phyloP scores from a whole-genome alignment of 345 rosid species.

The Pistacia vera region DNA sequence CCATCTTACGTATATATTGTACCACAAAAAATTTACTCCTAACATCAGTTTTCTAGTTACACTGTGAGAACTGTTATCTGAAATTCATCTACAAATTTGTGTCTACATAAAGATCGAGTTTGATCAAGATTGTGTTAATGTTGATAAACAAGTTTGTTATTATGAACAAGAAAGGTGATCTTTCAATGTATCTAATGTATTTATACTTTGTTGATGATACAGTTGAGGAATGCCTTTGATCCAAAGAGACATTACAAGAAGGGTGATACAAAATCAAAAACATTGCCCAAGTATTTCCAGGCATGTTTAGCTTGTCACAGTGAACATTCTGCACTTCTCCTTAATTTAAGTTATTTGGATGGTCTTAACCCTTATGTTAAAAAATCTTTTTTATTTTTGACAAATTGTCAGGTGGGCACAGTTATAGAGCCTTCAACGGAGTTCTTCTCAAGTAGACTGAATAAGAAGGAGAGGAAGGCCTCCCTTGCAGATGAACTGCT shows the following conservation, averaged over 20 bases:
- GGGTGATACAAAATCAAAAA: constrained; percentile 55
- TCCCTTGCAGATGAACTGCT: constrained; percentile 86
- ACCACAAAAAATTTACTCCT: neutral
- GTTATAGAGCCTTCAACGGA: constrained; percentile 72
- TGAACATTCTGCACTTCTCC: neutral
- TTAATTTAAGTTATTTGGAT: neutral
- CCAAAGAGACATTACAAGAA: constrained; percentile 89
- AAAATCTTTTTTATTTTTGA: constrained; percentile 2
- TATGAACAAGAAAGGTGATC: neutral
- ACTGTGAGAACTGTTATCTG: neutral
- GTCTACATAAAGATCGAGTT: neutral
- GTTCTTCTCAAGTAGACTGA: constrained; percentile 61
- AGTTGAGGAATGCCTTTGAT: constrained; percentile 81
- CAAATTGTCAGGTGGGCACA: constrained; percentile 69
- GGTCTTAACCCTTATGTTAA: constrained; percentile 5
- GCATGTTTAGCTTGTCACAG: constrained; percentile 30
- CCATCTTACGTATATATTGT: neutral
- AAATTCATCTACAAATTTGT: too few relatives aligned
- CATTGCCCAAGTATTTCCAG: constrained; percentile 86
- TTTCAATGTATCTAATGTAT: neutral
- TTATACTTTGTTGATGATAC: constrained; percentile 20
- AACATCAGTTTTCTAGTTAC: neutral
- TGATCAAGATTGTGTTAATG: too few relatives aligned
- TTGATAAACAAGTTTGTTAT: too few relatives aligned
- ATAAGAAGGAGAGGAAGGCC: constrained; percentile 83